Conservation (phyloP, 441 rosid genomes). For the Corymbia calophylla region DNA sequence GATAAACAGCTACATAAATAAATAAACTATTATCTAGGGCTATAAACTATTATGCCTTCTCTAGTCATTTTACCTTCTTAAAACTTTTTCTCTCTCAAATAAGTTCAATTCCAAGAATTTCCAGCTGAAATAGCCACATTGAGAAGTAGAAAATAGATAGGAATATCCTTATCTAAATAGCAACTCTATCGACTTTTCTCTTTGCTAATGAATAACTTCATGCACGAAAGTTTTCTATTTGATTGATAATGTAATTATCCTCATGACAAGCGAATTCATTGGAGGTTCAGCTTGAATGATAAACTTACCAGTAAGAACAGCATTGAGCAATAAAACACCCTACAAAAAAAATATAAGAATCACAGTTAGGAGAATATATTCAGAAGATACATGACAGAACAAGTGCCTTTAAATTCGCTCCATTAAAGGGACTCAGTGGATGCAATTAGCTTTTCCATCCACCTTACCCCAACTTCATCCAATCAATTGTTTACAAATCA, state of each 20-base stretch:
- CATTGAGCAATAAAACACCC: slow-evolving; percentile 87
- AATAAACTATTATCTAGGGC: neutral
- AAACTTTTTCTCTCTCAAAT: neutral
- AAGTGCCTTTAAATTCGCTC: neutral
- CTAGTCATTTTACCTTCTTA: neutral
- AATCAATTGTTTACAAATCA: neutral
- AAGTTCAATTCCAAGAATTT: neutral
- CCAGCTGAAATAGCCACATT: neutral
- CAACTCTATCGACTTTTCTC: neutral
- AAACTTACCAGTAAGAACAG: slow-evolving; percentile 81
- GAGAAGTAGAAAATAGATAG: neutral
- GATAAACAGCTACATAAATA: neutral
- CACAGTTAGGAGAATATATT: neutral
- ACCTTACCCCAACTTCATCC: neutral
- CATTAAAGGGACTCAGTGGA: neutral
- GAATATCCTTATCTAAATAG: neutral
- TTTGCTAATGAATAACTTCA: neutral
- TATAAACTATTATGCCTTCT: neutral
- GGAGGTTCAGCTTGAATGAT: neutral
- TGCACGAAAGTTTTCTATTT: neutral
- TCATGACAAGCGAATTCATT: neutral
- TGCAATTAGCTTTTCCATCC: neutral
- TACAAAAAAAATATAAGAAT: slow-evolving; percentile 5
- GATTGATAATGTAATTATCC: neutral
- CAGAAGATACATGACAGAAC: neutral